These are phyloP conservation scores for Kazachstania sp. DNA, from an alignment of 1,139 yeast species.

Conservation along the genomic window DNA sequence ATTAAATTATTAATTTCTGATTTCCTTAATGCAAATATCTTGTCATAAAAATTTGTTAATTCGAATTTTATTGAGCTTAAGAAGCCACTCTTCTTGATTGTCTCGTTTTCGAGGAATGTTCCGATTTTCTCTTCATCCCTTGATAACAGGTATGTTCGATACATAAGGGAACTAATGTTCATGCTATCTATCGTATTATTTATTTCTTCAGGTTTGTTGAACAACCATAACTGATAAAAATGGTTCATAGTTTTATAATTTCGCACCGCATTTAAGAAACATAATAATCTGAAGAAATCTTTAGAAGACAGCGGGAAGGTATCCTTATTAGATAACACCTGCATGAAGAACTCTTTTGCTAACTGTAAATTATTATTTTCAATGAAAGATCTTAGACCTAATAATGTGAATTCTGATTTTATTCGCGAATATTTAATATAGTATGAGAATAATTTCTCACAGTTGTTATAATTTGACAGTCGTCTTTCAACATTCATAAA, in stretches of 20 bases:
- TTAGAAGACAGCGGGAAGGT: conserved; percentile 19
- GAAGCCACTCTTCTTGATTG: conserved; percentile 14
- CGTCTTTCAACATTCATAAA: conserved; percentile 16
- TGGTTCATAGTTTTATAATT: conserved; percentile 18
- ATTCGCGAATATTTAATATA: conserved; percentile 21
- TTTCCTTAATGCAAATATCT: conserved; percentile 2
- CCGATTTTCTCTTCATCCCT: conserved; percentile 9
- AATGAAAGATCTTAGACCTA: conserved; percentile 27
- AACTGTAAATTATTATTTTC: conserved; percentile 22
- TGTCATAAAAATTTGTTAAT: conserved; percentile 13
- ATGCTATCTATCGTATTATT: neutral
- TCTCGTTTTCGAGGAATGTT: conserved; percentile 11
- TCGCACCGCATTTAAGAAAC: conserved; percentile 12
- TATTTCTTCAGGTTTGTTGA: conserved; percentile 8
- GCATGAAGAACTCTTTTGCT: conserved; percentile 28
- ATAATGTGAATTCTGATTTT: conserved; percentile 14
- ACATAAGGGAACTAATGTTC: conserved; percentile 14
- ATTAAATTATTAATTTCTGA: neutral
- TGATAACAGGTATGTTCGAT: conserved; percentile 10
- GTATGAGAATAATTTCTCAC: conserved; percentile 23
- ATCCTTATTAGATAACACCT: conserved; percentile 24
- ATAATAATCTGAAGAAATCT: conserved; percentile 15
- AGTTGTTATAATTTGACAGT: conserved; percentile 17
- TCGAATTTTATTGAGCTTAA: conserved; percentile 11
- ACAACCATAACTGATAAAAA: conserved; percentile 22